phyloP scores from a whole-genome alignment of 2,329 filamentous ascomycete species.

The Penicillium capsulatum region DNA sequence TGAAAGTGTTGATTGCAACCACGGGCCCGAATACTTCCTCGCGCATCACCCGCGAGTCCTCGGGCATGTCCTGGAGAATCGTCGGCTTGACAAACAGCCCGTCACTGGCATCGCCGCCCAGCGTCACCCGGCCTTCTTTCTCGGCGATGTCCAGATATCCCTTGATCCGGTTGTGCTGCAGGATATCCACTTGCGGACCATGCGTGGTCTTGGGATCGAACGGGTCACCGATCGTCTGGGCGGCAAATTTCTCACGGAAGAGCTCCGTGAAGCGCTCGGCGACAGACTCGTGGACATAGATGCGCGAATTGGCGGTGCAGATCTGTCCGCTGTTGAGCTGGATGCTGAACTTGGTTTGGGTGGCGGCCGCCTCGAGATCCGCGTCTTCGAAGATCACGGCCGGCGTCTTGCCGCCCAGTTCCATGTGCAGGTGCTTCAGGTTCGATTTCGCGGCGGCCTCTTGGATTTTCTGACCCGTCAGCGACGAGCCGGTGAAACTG shows the following conservation, averaged over 20 bases:
- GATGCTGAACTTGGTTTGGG: constrained; percentile 47
- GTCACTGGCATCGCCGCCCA: constrained; percentile 66
- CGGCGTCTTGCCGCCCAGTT: constrained; percentile 37
- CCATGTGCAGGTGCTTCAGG: constrained; percentile 34
- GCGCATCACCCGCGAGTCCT: constrained; percentile 29
- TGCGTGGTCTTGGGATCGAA: constrained; percentile 74
- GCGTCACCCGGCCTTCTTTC: constrained; percentile 60
- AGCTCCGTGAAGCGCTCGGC: constrained; percentile 75
- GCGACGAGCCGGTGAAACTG: constrained; percentile 58
- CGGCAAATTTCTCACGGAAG: constrained; percentile 69
- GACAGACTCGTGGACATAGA: constrained; percentile 79
- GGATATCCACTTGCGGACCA: constrained; percentile 74
- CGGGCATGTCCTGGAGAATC: constrained; percentile 68
- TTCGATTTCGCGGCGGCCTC: constrained; percentile 34
- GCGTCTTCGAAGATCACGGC: constrained; percentile 36
- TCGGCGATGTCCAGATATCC: constrained; percentile 63
- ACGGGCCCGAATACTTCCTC: constrained; percentile 47
- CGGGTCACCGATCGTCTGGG: constrained; percentile 75
- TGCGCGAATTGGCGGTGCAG: constrained; percentile 59
- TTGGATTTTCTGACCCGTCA: constrained; percentile 53
- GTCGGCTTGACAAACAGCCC: constrained; percentile 88
- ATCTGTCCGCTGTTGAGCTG: constrained; percentile 55
- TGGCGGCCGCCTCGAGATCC: constrained; percentile 45
- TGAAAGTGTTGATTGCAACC: constrained; percentile 39
- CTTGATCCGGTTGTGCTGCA: constrained; percentile 85